A percentile compares a stretch with the other conserved stretches of the same genome.
Conservation (phyloP, 371 early-diverging fungal genomes). For the Sanchytrium tribonematis region DNA sequence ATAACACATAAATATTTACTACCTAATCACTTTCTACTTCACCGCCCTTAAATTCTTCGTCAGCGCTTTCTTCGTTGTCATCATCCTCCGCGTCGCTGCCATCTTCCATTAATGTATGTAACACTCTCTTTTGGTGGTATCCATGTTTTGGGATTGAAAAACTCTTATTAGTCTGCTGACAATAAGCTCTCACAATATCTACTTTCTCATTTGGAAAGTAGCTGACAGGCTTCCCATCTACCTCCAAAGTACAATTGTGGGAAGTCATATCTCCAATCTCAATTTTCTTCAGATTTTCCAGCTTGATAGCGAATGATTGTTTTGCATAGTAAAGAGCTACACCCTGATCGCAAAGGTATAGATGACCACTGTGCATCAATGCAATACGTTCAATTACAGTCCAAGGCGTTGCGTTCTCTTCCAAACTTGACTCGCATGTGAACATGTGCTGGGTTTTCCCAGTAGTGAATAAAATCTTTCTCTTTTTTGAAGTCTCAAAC, state of each 20-base stretch:
- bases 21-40: too few relatives aligned
- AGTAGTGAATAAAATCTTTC: neutral
- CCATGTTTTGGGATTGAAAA: neutral
- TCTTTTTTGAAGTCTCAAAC: neutral
- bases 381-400: neutral
- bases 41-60: neutral
- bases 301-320: neutral
- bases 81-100: neutral
- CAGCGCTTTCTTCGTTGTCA: too few relatives aligned
- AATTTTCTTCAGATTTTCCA: neutral
- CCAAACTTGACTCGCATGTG: neutral
- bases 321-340: neutral
- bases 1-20: too few relatives aligned
- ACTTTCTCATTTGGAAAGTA: neutral
- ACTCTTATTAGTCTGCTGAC: neutral
- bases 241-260: neutral
- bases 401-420: neutral
- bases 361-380: neutral
- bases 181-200: neutral
- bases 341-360: neutral
- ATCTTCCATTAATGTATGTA: neutral
- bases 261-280: neutral
- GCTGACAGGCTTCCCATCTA: neutral
- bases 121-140: neutral
- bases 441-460: neutral